Evolutionary conservation across 23 red algal species (phyloP), one percentile per base, ranked within the genome.

Genomic region (Gracilaria caudata): DNA sequence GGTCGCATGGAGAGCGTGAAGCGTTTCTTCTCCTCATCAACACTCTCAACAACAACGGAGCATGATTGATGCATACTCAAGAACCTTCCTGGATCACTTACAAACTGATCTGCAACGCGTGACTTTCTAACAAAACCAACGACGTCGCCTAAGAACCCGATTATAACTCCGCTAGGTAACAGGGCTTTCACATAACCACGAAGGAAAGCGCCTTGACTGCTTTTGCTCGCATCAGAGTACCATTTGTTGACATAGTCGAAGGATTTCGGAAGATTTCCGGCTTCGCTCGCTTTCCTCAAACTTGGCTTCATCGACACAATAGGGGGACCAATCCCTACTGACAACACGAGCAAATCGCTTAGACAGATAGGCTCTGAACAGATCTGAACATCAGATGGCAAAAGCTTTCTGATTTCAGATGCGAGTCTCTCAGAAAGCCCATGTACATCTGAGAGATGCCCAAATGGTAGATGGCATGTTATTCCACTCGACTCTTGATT

Each of bases 111-210:
- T 20, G 90, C 70, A 25, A 93, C 68, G 12, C 75, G 46, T 0
- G 68, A 79, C 20, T 66, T 86, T 33, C 57, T 81, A 49, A 57
- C 82, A 68, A 80, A 86, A 17, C 81, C 90, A 7, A 85, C 80
- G 19, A 35, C 72, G 38, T 76, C 80, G 16, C 90, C 90, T 21
- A 85, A 61, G 51, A 93, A 93, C n/a, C 90, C 90, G n/a, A 93
- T 73, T 23, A 85, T 85, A 16, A 87, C 80, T 7, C 90, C 90
- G 33, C 79, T 49, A 14, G 80, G 80, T 38, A 85, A 34, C 7
- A 85, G 29, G 29, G 90, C 81, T 41, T 93, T 93, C 10, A 93
- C 57, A 55, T 93, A 93, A 13, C 90, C 90, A 8, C 81, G 44
- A 47, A 91, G 47, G 20, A 85, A 37, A 41, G 71, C 43, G 0